phyloP scores from a whole-genome alignment of 768 basidiomycete genomes.

The Russula brevipes region DNA sequence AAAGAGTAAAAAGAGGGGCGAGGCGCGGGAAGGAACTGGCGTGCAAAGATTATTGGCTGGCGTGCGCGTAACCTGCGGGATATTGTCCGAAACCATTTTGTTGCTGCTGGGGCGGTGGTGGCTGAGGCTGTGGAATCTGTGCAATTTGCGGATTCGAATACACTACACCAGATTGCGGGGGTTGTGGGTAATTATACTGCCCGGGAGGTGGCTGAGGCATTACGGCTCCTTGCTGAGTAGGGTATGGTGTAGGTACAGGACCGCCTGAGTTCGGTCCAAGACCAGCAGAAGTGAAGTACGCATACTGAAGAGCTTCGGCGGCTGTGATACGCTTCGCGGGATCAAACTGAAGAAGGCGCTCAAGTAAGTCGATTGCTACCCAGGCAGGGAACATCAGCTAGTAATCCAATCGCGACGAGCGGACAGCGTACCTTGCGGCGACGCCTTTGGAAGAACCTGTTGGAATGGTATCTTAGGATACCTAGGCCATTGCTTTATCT shows the following conservation, averaged over 20 bases:
- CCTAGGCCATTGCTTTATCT: constrained; percentile 77
- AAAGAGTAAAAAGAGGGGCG: not conserved
- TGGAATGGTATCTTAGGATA: constrained; percentile 80
- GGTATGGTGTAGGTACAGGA: constrained; percentile 34
- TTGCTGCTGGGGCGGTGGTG: constrained; percentile 24
- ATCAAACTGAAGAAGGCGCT: constrained; percentile 93
- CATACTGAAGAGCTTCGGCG: constrained; percentile 84
- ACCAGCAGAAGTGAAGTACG: constrained; percentile 71
- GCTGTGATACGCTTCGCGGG: constrained; percentile 89
- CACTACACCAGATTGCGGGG: constrained; percentile 40
- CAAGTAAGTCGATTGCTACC: constrained; percentile 84
- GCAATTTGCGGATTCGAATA: constrained; percentile 21
- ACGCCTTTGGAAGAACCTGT: constrained; percentile 80
- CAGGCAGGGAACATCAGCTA: constrained; percentile 5
- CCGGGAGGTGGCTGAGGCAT: constrained; percentile 29
- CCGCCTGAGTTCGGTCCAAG: constrained; percentile 36
- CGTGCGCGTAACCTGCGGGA: constrained; percentile 24
- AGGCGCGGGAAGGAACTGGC: not conserved
- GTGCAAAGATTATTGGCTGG: constrained; percentile 11
- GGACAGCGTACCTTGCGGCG: constrained; percentile 61
- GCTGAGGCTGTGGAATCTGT: constrained; percentile 36
- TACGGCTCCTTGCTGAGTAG: constrained; percentile 54
- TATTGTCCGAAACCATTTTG: constrained; percentile 26
- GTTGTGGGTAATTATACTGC: constrained; percentile 60
- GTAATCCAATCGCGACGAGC: not conserved